These are phyloP conservation scores for Arthrocladium fulminans DNA, from an alignment of 2,329 filamentous ascomycete genomes.

Conservation along the genomic window DNA sequence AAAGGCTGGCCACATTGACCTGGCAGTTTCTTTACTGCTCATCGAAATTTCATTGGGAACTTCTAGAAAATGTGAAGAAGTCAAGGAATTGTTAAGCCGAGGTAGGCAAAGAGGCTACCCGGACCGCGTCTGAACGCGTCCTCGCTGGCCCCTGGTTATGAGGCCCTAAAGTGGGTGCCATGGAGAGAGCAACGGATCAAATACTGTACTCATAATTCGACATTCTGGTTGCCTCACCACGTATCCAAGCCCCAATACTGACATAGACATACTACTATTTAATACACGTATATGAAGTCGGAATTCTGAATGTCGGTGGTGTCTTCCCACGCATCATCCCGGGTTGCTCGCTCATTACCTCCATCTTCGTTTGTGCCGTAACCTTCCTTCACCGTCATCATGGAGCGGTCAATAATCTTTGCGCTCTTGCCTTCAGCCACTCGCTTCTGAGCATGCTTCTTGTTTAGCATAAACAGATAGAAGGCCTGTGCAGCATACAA, in stretches of 20 bases:
- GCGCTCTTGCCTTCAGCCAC: conserved; percentile 53
- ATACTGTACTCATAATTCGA: too few relatives aligned
- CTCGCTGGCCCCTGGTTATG: too few relatives aligned
- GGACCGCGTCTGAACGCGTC: too few relatives aligned
- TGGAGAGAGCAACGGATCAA: too few relatives aligned
- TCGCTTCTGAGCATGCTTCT: conserved; percentile 44
- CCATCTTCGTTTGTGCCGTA: conserved; percentile 22
- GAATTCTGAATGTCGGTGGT: conserved; percentile 26
- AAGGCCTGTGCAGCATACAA: conserved; percentile 34
- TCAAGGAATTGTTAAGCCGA: too few relatives aligned
- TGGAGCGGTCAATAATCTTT: conserved; percentile 50
- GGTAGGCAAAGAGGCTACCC: too few relatives aligned
- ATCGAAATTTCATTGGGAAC: too few relatives aligned
- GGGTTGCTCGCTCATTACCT: conserved; percentile 19
- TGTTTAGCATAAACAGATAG: conserved; percentile 26
- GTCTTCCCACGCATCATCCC: conserved; percentile 26
- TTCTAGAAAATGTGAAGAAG: too few relatives aligned
- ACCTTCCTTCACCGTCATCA: conserved; percentile 30
- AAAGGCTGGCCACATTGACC: too few relatives aligned
- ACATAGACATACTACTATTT: not conserved
- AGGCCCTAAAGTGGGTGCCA: too few relatives aligned
- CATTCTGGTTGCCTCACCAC: not conserved
- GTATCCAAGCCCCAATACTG: not conserved
- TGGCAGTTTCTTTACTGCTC: too few relatives aligned
- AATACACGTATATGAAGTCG: conserved; percentile 28